phyloP scores from a whole-genome alignment of 257 asterid genomes.

The Solanum chmielewskii region DNA sequence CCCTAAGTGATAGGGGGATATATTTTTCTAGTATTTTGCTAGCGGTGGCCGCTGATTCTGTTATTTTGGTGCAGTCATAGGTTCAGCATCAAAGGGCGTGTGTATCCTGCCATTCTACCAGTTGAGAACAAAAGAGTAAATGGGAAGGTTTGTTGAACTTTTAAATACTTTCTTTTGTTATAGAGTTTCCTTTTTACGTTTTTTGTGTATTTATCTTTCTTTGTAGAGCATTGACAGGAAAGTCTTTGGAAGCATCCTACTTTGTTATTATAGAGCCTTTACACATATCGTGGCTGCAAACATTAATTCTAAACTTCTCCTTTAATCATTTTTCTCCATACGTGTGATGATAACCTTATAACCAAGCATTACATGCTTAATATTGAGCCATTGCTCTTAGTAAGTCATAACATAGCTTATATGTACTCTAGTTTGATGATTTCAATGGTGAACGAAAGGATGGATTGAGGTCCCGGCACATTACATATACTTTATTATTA shows the following conservation, averaged over 20 bases:
- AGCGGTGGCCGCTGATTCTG: not conserved
- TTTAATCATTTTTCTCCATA: not conserved
- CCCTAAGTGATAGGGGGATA: not conserved
- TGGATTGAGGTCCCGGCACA: not conserved
- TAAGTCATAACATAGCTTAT: not conserved
- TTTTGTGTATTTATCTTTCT: not conserved
- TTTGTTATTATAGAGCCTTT: not conserved
- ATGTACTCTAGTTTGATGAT: not conserved
- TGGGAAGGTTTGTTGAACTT: slow-evolving; percentile 46
- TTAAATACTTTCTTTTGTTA: not conserved
- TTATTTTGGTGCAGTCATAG: slow-evolving; percentile 44
- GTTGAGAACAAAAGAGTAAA: slow-evolving; percentile 38
- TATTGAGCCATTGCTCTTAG: not conserved
- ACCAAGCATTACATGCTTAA: not conserved
- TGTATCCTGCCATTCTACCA: slow-evolving; percentile 80
- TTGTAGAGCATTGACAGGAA: not conserved
- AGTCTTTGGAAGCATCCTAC: not conserved
- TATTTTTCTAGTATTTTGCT: not conserved
- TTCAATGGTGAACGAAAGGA: not conserved
- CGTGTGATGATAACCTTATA: not conserved
- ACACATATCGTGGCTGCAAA: not conserved
- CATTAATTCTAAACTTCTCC: not conserved
- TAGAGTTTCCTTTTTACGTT: not conserved
- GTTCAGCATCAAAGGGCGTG: slow-evolving; percentile 71
- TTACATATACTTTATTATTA: not conserved